Percentiles rank a stretch among this genome's conserved stretches.
Evolutionary conservation across 345 rosid species (phyloP).

Genomic region (Bruguiera parviflora): DNA sequence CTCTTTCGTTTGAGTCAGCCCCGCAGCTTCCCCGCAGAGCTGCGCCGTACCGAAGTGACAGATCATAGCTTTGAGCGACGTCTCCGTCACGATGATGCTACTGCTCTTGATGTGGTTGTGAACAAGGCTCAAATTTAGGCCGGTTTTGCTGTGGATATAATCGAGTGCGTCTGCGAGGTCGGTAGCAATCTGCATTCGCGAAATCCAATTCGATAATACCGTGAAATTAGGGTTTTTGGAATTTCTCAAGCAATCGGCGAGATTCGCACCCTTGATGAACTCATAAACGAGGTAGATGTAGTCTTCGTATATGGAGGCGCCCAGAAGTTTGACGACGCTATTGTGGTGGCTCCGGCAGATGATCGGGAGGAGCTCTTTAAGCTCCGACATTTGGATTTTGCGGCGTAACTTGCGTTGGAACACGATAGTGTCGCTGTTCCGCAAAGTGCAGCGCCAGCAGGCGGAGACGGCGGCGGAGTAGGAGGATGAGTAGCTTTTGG

Average conservation of each 20-base stretch:
- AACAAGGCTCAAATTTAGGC: constrained; percentile 54
- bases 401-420: constrained; percentile 75
- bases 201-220: constrained; percentile 64
- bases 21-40: constrained; percentile 66
- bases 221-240: constrained; percentile 61
- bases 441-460: constrained; percentile 71
- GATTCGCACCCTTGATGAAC: constrained; percentile 54
- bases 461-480: constrained; percentile 37
- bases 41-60: constrained; percentile 86
- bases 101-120: constrained; percentile 78
- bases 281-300: constrained; percentile 73
- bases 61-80: constrained; percentile 57
- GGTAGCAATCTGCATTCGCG: constrained; percentile 78
- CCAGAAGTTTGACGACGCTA: constrained; percentile 63
- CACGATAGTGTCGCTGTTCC: constrained; percentile 57
- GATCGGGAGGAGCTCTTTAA: constrained; percentile 47
- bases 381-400: constrained; percentile 34
- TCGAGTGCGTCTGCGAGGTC: constrained; percentile 85
- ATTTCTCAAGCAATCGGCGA: constrained; percentile 67
- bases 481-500: constrained; percentile 51
- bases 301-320: constrained; percentile 66
- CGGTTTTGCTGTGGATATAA: constrained; percentile 76
- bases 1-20: constrained; percentile 16
- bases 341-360: constrained; percentile 72
- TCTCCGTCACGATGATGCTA: constrained; percentile 63